Conservation (phyloP, 2,329 filamentous ascomycete genomes). For the Penicillium sp. region DNA sequence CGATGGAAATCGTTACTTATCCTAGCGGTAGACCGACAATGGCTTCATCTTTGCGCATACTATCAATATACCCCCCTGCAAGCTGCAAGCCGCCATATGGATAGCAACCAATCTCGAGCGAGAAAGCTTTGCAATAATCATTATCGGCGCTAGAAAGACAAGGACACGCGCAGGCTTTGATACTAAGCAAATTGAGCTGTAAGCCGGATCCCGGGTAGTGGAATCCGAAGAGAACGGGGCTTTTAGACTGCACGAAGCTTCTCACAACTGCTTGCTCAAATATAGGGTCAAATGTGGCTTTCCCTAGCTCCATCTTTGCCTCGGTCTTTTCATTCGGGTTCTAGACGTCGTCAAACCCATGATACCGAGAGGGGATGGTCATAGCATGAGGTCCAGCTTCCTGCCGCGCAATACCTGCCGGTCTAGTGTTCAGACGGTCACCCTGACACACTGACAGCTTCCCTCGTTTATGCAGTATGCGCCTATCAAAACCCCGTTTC, state of each 20-base stretch:
- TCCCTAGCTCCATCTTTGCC: not conserved
- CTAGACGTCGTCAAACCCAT: not conserved
- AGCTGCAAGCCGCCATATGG: not conserved
- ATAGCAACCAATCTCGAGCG: not conserved
- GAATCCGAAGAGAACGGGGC: not conserved
- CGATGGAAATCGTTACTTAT: not conserved
- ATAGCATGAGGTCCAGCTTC: not conserved
- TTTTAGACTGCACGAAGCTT: not conserved
- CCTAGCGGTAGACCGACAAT: not conserved
- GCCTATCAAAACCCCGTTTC: not conserved
- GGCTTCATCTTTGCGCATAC: not conserved
- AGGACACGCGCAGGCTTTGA: not conserved
- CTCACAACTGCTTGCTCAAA: not conserved
- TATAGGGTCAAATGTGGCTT: not conserved
- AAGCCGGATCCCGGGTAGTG: not conserved
- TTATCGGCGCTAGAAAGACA: not conserved
- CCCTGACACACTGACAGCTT: not conserved
- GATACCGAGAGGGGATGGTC: not conserved
- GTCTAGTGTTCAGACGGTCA: not conserved
- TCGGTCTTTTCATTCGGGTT: not conserved
- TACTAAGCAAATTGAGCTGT: not conserved
- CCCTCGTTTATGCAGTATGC: not conserved
- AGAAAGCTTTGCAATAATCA: too few relatives aligned
- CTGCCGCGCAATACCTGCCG: not conserved
- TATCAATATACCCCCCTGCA: not conserved